Conservation (phyloP, 1,139 yeast species). For the Lodderomyces metapsilosis region DNA sequence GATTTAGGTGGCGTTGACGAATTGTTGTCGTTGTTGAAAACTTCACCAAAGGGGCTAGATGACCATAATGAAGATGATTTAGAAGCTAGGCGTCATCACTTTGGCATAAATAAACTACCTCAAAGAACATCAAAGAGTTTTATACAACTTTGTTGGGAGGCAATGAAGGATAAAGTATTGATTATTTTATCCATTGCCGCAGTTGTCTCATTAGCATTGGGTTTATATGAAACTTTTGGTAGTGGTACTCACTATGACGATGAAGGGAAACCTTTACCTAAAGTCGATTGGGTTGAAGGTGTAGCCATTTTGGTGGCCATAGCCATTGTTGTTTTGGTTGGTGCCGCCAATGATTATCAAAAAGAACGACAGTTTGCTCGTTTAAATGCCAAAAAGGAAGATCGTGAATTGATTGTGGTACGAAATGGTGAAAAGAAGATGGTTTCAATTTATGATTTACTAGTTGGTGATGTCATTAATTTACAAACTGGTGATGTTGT, state of each 20-base stretch:
- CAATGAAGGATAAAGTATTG: constrained; percentile 88
- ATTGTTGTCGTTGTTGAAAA: constrained; percentile 29
- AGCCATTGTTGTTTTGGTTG: constrained; percentile 84
- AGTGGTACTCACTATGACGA: constrained; percentile 75
- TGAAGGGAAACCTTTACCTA: constrained; percentile 71
- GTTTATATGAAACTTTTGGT: constrained; percentile 89
- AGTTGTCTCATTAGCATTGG: constrained; percentile 81
- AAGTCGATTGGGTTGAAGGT: constrained; percentile 97
- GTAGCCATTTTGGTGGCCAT: constrained; percentile 95
- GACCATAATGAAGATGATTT: constrained; percentile 26
- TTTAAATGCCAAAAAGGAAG: constrained; percentile 83
- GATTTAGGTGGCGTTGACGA: constrained; percentile 43
- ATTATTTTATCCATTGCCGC: constrained; percentile 86
- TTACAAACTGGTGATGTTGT: constrained; percentile 93
- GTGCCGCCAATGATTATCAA: constrained; percentile 93
- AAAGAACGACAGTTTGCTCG: constrained; percentile 92
- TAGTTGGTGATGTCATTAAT: constrained; percentile 82
- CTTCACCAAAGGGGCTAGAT: constrained; percentile 49
- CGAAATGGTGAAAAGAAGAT: constrained; percentile 70
- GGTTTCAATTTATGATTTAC: constrained; percentile 69
- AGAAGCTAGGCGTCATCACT: constrained; percentile 41
- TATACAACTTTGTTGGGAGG: constrained; percentile 69
- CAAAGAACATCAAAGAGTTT: constrained; percentile 67
- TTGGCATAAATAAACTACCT: constrained; percentile 74
- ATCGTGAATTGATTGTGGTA: constrained; percentile 73